These are phyloP conservation scores for Trichosanthes cucumerina DNA, from an alignment of 306 rosid genomes.

Conservation along the genomic window DNA sequence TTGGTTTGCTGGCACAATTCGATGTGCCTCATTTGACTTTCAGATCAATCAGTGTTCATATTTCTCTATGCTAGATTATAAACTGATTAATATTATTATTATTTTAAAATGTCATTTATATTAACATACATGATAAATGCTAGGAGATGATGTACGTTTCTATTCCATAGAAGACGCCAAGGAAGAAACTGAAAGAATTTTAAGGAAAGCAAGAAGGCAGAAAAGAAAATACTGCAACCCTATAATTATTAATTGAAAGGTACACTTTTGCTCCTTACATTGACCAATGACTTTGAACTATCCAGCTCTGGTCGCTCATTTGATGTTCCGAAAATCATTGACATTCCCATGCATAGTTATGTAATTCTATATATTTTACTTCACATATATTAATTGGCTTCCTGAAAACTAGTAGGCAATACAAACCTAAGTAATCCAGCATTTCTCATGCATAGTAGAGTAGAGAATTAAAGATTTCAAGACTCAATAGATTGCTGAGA, in stretches of 20 bases:
- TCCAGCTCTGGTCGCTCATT: neutral
- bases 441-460: neutral
- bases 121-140: neutral
- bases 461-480: too few relatives aligned
- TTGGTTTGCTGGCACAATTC: neutral
- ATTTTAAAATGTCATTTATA: neutral
- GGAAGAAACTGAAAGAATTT: constrained; percentile 62
- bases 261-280: constrained; percentile 12
- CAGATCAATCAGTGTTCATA: neutral
- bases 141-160: constrained; percentile 27
- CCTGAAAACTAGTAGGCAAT: neutral
- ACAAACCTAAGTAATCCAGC: neutral
- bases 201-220: constrained; percentile 77
- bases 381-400: neutral
- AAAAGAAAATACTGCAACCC: constrained; percentile 57
- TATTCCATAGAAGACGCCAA: constrained; percentile 38
- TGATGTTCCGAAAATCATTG: neutral
- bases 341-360: neutral
- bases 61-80: neutral
- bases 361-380: neutral
- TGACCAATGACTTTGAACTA: neutral
- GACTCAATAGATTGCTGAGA: neutral
- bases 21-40: neutral
- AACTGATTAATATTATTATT: neutral
- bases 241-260: constrained; percentile 58